Evolutionary conservation across 2,329 filamentous ascomycete genomes (phyloP).

Genomic region (Trichoderma sp.): DNA sequence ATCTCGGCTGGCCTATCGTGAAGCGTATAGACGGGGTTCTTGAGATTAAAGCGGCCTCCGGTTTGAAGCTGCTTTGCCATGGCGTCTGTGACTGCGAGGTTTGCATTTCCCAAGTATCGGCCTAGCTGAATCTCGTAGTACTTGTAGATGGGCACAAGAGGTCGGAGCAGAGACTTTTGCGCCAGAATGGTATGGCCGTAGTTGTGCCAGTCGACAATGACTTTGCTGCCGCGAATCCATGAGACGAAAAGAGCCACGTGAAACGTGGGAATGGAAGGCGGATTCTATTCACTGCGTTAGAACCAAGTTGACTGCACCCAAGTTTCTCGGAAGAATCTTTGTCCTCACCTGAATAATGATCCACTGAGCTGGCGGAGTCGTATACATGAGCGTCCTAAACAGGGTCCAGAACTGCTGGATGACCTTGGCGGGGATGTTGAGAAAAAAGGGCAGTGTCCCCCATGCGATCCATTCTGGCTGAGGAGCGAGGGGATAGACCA

Average conservation of each 20-base stretch:
- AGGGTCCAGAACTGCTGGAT: constrained; percentile 77
- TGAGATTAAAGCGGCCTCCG: constrained; percentile 63
- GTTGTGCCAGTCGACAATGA: constrained; percentile 98
- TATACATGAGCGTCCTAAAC: constrained; percentile 71
- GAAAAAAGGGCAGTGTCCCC: constrained; percentile 71
- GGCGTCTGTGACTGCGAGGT: constrained; percentile 86
- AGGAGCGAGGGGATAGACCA: constrained; percentile 67
- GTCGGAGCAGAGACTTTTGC: constrained; percentile 62
- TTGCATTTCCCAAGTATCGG: constrained; percentile 64
- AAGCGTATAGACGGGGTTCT: constrained; percentile 66
- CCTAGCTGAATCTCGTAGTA: constrained; percentile 77
- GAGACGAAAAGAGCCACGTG: constrained; percentile 72
- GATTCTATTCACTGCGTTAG: constrained; percentile 61
- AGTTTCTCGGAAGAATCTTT: not conserved
- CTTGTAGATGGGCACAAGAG: constrained; percentile 74
- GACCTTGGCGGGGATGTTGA: constrained; percentile 82
- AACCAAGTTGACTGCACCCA: not conserved
- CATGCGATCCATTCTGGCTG: constrained; percentile 68
- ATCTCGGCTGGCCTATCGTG: constrained; percentile 85
- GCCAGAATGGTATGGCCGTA: constrained; percentile 94
- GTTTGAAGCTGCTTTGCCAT: constrained; percentile 75
- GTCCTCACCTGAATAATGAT: constrained; percentile 72
- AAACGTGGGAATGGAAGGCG: constrained; percentile 90
- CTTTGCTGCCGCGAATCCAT: constrained; percentile 73
- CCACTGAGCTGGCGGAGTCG: constrained; percentile 74